These are phyloP conservation scores for Spergularia azorica DNA, from an alignment of 179 eudicot species.

Conservation along the genomic window DNA sequence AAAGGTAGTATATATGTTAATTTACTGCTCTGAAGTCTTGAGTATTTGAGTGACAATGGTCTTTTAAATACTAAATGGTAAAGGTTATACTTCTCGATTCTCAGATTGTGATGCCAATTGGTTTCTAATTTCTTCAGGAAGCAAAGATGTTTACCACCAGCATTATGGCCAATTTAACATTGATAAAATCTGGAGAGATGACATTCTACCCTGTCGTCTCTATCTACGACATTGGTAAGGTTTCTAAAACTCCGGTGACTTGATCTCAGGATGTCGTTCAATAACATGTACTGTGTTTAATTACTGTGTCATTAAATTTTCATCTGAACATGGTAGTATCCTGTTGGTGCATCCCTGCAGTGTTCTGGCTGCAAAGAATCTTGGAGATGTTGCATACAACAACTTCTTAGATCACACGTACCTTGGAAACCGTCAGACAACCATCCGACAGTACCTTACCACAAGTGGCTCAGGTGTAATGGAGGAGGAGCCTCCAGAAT, in stretches of 20 bases:
- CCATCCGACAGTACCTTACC: constrained; percentile 69
- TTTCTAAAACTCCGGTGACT: not conserved
- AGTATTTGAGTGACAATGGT: too few species aligned
- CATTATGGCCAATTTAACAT: constrained; percentile 69
- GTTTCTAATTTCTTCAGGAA: constrained; percentile 48
- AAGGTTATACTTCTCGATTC: too few species aligned
- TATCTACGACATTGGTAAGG: constrained; percentile 91
- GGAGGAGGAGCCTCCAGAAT: constrained; percentile 96
- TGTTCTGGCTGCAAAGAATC: constrained; percentile 87
- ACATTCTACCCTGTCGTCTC: constrained; percentile 81
- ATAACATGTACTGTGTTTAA: not conserved
- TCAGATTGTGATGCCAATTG: not conserved
- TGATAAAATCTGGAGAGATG: constrained; percentile 84
- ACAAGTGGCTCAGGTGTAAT: constrained; percentile 81
- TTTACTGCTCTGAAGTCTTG: not conserved
- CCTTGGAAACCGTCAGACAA: constrained; percentile 82
- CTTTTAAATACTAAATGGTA: not conserved
- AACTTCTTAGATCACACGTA: constrained; percentile 90
- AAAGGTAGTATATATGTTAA: constrained; percentile 53
- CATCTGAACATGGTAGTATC: not conserved
- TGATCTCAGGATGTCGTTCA: not conserved
- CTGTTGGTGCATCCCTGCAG: constrained; percentile 37
- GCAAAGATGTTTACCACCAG: constrained; percentile 62
- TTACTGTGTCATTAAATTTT: not conserved
- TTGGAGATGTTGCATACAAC: constrained; percentile 61